Conservation (phyloP, 192 early-diverging fungal species). For the Phycomyces nitens region DNA sequence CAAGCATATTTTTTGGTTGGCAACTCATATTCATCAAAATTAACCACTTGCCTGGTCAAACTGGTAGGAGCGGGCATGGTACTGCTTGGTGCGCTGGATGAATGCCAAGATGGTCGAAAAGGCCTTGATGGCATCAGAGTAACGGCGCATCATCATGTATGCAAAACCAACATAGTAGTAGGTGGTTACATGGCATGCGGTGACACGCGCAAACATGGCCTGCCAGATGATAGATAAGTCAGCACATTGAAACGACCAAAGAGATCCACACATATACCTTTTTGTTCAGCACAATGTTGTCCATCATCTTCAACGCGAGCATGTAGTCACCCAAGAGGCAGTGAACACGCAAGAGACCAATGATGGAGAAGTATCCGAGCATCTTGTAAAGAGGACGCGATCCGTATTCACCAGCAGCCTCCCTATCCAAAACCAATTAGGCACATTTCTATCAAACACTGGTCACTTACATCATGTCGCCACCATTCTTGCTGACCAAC, state of each 20-base stretch:
- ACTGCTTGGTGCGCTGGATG: slow-evolving; percentile 90
- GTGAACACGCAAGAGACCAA: slow-evolving; percentile 91
- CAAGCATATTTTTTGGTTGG: neutral
- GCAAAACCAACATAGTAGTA: slow-evolving; percentile 98
- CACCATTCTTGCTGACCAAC: slow-evolving; percentile 81
- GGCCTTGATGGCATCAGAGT: slow-evolving; percentile 90
- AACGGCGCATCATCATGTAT: slow-evolving; percentile 98
- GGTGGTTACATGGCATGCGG: slow-evolving; percentile 95
- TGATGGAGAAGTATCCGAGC: slow-evolving; percentile 94
- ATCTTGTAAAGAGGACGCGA: slow-evolving; percentile 89
- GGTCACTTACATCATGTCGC: slow-evolving; percentile 64
- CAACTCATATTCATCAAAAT: neutral
- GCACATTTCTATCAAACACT: too few relatives aligned
- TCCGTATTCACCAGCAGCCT: slow-evolving; percentile 88
- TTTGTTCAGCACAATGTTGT: slow-evolving; percentile 92
- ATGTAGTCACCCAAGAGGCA: slow-evolving; percentile 95
- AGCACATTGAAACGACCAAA: slow-evolving; percentile 19
- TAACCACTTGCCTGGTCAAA: slow-evolving; percentile 70
- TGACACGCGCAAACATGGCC: slow-evolving; percentile 91
- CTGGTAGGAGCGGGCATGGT: slow-evolving; percentile 88
- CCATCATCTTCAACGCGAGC: slow-evolving; percentile 92
- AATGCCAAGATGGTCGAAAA: slow-evolving; percentile 89
- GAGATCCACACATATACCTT: slow-evolving; percentile 37
- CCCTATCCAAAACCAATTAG: slow-evolving; percentile 32
- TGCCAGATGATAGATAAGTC: neutral